These are phyloP conservation scores for Hymenoscyphus fraxineus DNA, from an alignment of 2,329 filamentous ascomycete genomes.

Conservation along the genomic window DNA sequence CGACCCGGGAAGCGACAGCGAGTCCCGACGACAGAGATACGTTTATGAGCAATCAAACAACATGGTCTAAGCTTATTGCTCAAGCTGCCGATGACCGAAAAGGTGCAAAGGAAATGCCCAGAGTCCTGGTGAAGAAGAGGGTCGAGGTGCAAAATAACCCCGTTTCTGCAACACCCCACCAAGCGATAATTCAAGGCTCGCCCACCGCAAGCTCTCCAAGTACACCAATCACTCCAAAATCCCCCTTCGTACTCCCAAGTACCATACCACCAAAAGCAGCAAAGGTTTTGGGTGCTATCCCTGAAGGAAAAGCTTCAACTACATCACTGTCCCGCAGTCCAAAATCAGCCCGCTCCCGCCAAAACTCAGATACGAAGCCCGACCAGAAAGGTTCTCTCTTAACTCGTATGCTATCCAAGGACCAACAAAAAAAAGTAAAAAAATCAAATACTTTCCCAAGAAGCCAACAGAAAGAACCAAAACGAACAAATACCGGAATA, in stretches of 20 bases:
- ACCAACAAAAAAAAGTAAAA: background rate
- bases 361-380: background rate
- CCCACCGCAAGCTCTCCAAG: background rate
- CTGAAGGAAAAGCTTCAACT: background rate
- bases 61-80: background rate
- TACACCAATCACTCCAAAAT: background rate
- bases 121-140: background rate
- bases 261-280: background rate
- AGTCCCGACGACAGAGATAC: background rate
- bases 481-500: background rate
- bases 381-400: background rate
- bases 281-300: background rate
- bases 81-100: background rate
- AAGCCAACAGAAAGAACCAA: too few relatives aligned
- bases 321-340: background rate
- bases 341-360: background rate
- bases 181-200: background rate
- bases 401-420: background rate
- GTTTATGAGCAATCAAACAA: constrained; percentile 1
- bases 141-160: background rate
- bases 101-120: background rate
- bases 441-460: too few relatives aligned
- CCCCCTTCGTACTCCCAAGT: background rate
- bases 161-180: background rate
- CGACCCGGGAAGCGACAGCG: background rate